These are phyloP conservation scores for Gamarada debralockiae DNA, from an alignment of 495 filamentous ascomycete genomes.

Conservation along the genomic window DNA sequence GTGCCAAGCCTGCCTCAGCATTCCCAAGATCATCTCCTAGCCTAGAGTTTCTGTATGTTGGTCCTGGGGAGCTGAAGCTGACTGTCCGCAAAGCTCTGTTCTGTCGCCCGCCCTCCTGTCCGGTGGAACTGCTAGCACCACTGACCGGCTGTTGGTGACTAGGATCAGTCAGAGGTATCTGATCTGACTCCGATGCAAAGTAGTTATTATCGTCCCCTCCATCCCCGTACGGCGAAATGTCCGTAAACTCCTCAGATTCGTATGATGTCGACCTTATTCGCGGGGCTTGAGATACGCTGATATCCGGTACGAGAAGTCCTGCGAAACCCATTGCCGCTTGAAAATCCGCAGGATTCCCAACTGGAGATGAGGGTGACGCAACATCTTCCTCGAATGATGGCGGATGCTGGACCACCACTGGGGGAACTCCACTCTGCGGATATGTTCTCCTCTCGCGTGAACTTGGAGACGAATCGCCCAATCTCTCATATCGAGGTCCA, in stretches of 20 bases:
- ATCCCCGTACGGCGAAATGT: constrained; percentile 26
- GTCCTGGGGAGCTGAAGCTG: constrained; percentile 34
- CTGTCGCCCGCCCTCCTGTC: constrained; percentile 39
- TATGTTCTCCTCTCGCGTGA: constrained; percentile 6
- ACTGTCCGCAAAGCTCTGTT: constrained; percentile 60
- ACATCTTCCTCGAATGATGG: constrained; percentile 14
- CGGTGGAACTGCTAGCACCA: constrained; percentile 35
- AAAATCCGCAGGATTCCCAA: constrained; percentile 25
- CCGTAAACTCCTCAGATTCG: constrained; percentile 32
- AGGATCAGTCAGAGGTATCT: constrained; percentile 58
- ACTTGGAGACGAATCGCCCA: constrained; percentile 23
- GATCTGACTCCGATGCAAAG: constrained; percentile 61
- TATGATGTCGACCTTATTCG: constrained; percentile 7
- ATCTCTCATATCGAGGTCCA: constrained; percentile 26
- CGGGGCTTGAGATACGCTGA: constrained; percentile 24
- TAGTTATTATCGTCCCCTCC: constrained; percentile 53
- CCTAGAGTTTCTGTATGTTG: constrained; percentile 34
- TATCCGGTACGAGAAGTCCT: constrained; percentile 28
- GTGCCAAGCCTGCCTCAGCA: constrained; percentile 46
- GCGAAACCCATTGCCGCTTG: constrained; percentile 28
- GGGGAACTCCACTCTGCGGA: background rate
- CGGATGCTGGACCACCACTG: background rate
- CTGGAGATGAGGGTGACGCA: constrained; percentile 20
- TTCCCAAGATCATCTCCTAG: constrained; percentile 61
- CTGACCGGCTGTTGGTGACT: constrained; percentile 63